A percentile compares a stretch with the other conserved stretches of the same genome.
Evolutionary conservation across 148 eudicot species (phyloP).

Genomic region (Dianthus caryophyllus): DNA sequence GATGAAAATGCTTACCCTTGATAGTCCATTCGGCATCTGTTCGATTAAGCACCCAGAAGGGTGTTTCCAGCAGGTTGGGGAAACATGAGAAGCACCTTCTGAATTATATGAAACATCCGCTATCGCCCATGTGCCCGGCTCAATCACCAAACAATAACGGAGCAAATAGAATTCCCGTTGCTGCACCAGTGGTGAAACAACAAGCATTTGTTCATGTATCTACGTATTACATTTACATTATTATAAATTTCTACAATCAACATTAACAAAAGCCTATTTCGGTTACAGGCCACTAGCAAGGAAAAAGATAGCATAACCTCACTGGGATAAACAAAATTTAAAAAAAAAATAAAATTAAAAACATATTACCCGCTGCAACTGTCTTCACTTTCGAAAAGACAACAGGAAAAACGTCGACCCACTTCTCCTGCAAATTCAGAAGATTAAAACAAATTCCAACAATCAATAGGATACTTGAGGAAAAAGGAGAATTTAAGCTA

Average conservation of each 20-base stretch:
- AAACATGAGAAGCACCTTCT: conserved; percentile 15
- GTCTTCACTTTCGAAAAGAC: conserved; percentile 46
- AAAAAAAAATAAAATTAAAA: not conserved
- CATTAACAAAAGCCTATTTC: not conserved
- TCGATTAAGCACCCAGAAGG: conserved; percentile 62
- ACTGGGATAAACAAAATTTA: not conserved
- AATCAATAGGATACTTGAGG: not conserved
- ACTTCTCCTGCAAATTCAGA: conserved; percentile 26
- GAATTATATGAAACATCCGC: conserved; percentile 60
- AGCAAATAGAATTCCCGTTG: conserved; percentile 49
- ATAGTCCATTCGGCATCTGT: conserved; percentile 53
- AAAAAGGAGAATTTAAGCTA: conserved; percentile 14
- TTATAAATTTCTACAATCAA: not conserved
- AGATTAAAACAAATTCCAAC: not conserved
- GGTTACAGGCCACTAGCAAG: not conserved
- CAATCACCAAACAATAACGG: conserved; percentile 53
- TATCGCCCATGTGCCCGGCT: conserved; percentile 56
- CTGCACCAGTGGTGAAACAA: conserved; percentile 51
- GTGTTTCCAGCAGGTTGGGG: conserved; percentile 37
- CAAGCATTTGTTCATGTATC: conserved; percentile 57
- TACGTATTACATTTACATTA: conserved; percentile 18
- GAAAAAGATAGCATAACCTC: not conserved
- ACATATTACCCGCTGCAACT: conserved; percentile 56
- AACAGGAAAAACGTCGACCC: conserved; percentile 55
- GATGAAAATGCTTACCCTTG: conserved; percentile 32